Evolutionary conservation across 2,329 filamentous ascomycete species (phyloP), one percentile per base, ranked within the genome.

Genomic region (Apiospora pterosperma): DNA sequence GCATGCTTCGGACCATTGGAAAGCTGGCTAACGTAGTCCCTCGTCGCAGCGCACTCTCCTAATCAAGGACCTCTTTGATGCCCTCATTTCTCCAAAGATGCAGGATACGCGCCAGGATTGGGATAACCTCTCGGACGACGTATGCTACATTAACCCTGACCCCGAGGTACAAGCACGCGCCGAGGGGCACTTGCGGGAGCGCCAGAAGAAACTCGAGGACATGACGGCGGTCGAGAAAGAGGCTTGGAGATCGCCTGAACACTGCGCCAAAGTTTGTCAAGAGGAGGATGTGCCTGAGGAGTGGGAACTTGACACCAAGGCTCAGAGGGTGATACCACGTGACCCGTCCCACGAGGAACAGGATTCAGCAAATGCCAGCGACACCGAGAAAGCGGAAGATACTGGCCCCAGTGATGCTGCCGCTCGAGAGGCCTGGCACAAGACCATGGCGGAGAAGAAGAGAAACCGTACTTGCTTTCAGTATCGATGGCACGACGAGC

Each of bases 41-140:
- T 62, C 25, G 19, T 48, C 16, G 62, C 64, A 84, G 81, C 73
- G 77, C 38, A 76, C 77, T 23, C 72, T 85, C 44, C 75, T 81
- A 62, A 80, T 84, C 64, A 77, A 76, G 65, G 84, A 86, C 64
- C 69, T 86, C 36, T 87, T 84, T 69, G 69, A 82, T 4, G 74
- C 79, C 61, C 80, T 86, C 65, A 79, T 86, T 64, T 76, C 74
- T 2, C 81, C 79, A 2, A 77, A 80, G 34, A 74, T 85, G 67
- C 72, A 77, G 36, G 69, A 75, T 5, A 70, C 73, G 41, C 79
- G 81, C 19, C 76, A 81, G 10, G 76, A 84, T 61, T 87, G 84
- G 84, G 81, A 86, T 70, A 86, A 87, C 68, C 69, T 81, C 5
- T 82, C 83, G 4, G 79, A 84, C 31, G 81, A 84, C 59, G 75